Evolutionary conservation across 345 rosid genomes (phyloP).

Genomic region (Dimocarpus longan): DNA sequence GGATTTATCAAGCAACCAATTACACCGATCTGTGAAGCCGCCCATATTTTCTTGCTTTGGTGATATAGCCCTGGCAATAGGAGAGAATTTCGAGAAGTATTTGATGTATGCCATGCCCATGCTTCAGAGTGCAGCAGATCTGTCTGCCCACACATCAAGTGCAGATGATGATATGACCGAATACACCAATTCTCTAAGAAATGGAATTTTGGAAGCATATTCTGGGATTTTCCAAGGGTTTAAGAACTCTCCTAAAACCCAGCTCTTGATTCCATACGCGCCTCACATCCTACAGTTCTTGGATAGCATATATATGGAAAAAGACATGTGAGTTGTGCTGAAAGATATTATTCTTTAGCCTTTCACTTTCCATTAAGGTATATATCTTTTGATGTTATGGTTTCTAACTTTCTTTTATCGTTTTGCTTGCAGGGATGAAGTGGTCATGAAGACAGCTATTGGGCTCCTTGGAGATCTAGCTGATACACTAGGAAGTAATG

Average conservation of each 20-base stretch:
- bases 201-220: slow-evolving; percentile 75
- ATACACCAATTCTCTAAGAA: slow-evolving; percentile 70
- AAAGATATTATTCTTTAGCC: not conserved
- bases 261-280: slow-evolving; percentile 68
- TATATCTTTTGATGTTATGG: not conserved
- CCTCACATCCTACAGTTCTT: slow-evolving; percentile 73
- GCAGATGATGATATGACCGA: slow-evolving; percentile 77
- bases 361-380: not conserved
- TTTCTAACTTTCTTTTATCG: slow-evolving; percentile 7
- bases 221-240: slow-evolving; percentile 84
- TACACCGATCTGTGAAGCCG: slow-evolving; percentile 79
- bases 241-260: slow-evolving; percentile 70
- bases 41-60: slow-evolving; percentile 79
- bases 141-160: slow-evolving; percentile 59
- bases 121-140: slow-evolving; percentile 76
- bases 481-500: slow-evolving; percentile 76
- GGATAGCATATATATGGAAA: slow-evolving; percentile 79
- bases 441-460: slow-evolving; percentile 77
- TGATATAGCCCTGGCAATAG: slow-evolving; percentile 74
- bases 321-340: slow-evolving; percentile 62
- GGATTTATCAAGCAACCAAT: slow-evolving; percentile 75
- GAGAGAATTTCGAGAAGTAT: slow-evolving; percentile 75
- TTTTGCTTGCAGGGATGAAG: slow-evolving; percentile 57
- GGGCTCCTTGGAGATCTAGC: slow-evolving; percentile 84
- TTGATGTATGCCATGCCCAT: slow-evolving; percentile 71